Evolutionary conservation across 2,329 filamentous ascomycete genomes (phyloP), one percentile per base, ranked within the genome.

Genomic region (Phyllosticta paracitricarpa): DNA sequence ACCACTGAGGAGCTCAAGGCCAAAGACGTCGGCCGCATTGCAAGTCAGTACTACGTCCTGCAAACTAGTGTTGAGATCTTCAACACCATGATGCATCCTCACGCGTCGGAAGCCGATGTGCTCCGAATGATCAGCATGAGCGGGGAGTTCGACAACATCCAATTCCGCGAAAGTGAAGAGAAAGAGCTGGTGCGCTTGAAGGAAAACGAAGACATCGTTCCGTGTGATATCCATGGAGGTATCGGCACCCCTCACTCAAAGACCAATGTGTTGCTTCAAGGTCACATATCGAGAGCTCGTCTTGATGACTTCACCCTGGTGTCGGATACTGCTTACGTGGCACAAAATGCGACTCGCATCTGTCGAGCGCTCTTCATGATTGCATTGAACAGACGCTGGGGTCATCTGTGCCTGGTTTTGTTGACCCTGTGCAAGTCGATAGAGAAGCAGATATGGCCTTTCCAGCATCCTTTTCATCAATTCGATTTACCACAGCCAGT

Each of bases 281-380:
- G 92, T 0, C 96, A 96, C 73, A 97, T 99, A 67, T 97, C 91
- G 51, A 84, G 89, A 66, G 88, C 86, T 0, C 88, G 89, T 67
- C 82, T 94, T 0, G 93, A 97, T 65, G 94, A 99, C 72, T 99
- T 97, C 75, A 93, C 94, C 0, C 78, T 99, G 10, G 84, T 88
- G 1, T 97, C 95, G 22, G 94, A 99, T 71, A 87, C 89, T 54
- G 91, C 91, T 65, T 99, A 99, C 70, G 90, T 99, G 53, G 91
- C 94, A 1, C 94, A 99, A 71, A 96, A 99, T 72, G 88, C 94
- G 10, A 90, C 91, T 1, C 87, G 94, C 73, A 99, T 99, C 62
- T 97, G 92, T 70, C 83, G 95, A 64, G 91, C 95, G 2, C 77
- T 99, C 17, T 99, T 99, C 75, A 96, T 97, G 91, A 93, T 99